These are phyloP conservation scores for Limonium bicolor DNA, from an alignment of 148 eudicot species.

Conservation along the genomic window DNA sequence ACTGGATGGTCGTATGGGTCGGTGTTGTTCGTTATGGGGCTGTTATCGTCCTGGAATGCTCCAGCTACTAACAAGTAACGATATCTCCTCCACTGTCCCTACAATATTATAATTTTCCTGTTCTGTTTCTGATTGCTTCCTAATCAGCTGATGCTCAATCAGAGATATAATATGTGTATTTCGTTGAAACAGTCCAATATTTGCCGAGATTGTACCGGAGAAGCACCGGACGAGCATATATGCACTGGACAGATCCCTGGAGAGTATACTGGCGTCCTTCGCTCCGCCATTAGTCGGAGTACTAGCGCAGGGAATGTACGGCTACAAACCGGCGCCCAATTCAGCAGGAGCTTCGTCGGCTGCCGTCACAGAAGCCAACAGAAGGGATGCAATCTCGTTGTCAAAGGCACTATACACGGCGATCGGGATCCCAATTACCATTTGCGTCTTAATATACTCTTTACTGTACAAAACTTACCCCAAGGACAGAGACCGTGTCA, in stretches of 20 bases:
- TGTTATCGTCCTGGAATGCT: slow-evolving; percentile 54
- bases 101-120: not conserved
- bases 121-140: not conserved
- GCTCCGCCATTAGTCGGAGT: slow-evolving; percentile 60
- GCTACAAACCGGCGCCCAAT: slow-evolving; percentile 24
- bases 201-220: slow-evolving; percentile 69
- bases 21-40: slow-evolving; percentile 59
- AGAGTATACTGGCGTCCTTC: slow-evolving; percentile 49
- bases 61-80: slow-evolving; percentile 86
- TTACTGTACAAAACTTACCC: slow-evolving; percentile 78
- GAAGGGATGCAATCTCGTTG: slow-evolving; percentile 57
- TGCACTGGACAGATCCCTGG: slow-evolving; percentile 52
- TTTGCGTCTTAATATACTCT: slow-evolving; percentile 59
- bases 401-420: slow-evolving; percentile 74
- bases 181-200: slow-evolving; percentile 36
- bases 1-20: slow-evolving; percentile 39
- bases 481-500: slow-evolving; percentile 63
- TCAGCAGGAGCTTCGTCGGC: no score
- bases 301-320: slow-evolving; percentile 42
- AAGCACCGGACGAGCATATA: slow-evolving; percentile 62
- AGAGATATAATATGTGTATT: not conserved
- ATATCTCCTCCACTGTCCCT: not conserved
- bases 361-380: slow-evolving; percentile 27
- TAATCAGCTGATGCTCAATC: not conserved
- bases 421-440: slow-evolving; percentile 49